Conservation (phyloP, 176 grass and related monocot genomes). For the Aegilops bicornis region DNA sequence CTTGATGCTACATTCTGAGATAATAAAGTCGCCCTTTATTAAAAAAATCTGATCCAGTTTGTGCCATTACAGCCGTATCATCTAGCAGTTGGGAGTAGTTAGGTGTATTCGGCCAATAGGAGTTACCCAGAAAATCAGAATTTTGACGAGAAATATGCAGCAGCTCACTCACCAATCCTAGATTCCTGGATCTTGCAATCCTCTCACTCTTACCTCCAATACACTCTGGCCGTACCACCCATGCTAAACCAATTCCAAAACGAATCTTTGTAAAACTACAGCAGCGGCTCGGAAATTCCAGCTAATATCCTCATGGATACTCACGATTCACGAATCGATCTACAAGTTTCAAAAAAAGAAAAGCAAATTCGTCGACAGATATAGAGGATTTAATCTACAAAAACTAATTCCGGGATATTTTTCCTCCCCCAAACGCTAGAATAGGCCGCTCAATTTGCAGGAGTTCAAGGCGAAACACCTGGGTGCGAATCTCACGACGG, state of each 20-base stretch:
- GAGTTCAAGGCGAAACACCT: not conserved
- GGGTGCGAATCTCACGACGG: not conserved
- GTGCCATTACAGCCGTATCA: not conserved
- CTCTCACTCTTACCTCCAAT: not conserved
- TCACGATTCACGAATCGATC: not conserved
- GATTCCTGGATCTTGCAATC: not conserved
- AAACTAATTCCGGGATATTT: too few relatives aligned
- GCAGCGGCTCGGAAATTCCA: not conserved
- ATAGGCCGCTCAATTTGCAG: not conserved
- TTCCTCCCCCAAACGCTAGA: not conserved
- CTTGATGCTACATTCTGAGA: too few relatives aligned
- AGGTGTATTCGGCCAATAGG: not conserved
- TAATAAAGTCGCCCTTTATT: too few relatives aligned
- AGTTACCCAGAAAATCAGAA: not conserved
- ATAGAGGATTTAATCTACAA: not conserved
- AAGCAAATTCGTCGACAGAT: not conserved
- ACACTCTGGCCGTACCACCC: not conserved
- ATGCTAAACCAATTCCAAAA: not conserved
- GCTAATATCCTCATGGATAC: constrained; percentile 9
- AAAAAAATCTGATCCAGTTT: not conserved
- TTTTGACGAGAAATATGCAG: not conserved
- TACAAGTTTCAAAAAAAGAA: too few relatives aligned
- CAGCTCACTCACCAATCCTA: not conserved
- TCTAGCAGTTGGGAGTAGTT: not conserved
- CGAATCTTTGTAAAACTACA: not conserved